Evolutionary conservation across 2,329 filamentous ascomycete genomes (phyloP).

Genomic region (Hymenoscyphus albidus): DNA sequence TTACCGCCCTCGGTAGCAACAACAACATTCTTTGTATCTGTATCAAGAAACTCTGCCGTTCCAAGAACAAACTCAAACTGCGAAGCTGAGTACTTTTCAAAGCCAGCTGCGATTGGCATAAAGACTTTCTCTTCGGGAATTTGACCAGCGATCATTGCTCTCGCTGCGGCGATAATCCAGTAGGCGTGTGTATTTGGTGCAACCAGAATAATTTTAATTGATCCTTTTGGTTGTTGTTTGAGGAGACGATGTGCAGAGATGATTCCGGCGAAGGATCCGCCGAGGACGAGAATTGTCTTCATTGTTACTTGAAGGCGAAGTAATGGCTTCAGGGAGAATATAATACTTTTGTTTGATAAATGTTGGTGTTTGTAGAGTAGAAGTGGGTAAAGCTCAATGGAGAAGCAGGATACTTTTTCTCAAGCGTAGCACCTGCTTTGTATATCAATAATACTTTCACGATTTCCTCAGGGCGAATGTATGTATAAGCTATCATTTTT

Average conservation of each 20-base stretch:
- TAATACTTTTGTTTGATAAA: not conserved
- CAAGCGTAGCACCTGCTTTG: not conserved
- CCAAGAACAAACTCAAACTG: slow-evolving; percentile 52
- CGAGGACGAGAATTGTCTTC: slow-evolving; percentile 35
- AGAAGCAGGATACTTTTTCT: not conserved
- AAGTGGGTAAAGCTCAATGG: not conserved
- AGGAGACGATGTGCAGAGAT: slow-evolving; percentile 33
- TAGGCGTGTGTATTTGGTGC: slow-evolving; percentile 49
- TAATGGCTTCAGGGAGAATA: not conserved
- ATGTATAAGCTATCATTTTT: not conserved
- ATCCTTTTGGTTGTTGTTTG: slow-evolving; percentile 29
- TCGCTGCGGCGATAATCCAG: slow-evolving; percentile 48
- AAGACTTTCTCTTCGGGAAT: slow-evolving; percentile 43
- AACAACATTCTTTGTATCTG: slow-evolving; percentile 41
- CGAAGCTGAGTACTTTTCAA: slow-evolving; percentile 44
- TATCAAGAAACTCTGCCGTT: slow-evolving; percentile 44
- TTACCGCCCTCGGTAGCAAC: slow-evolving; percentile 38
- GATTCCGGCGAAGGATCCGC: slow-evolving; percentile 34
- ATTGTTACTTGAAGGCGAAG: slow-evolving; percentile 10
- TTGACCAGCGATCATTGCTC: slow-evolving; percentile 44
- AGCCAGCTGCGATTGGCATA: slow-evolving; percentile 40
- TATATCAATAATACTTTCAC: not conserved
- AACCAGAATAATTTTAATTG: slow-evolving; percentile 52
- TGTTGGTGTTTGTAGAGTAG: not conserved
- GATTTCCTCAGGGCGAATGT: not conserved